Percentiles rank a stretch among this genome's conserved stretches.
Conservation (phyloP, 2,329 filamentous ascomycete species). For the Neobulgaria alba region DNA sequence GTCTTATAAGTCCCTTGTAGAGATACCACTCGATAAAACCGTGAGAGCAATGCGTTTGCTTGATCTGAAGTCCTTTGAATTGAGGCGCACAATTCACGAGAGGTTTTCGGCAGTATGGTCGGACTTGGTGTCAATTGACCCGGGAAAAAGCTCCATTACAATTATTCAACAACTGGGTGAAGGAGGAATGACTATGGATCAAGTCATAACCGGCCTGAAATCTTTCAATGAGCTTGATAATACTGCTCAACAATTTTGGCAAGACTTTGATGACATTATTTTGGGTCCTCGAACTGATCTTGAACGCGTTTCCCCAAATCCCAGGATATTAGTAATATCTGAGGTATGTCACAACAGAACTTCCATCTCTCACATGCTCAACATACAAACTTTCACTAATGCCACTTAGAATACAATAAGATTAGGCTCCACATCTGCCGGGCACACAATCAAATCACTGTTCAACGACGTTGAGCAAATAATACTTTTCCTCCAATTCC, state of each 20-base stretch:
- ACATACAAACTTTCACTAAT: conserved; percentile 1
- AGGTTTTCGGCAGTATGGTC: conserved; percentile 65
- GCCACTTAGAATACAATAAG: conserved; percentile 35
- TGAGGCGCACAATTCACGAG: conserved; percentile 58
- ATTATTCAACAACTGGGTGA: conserved; percentile 32
- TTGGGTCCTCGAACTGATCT: conserved; percentile 48
- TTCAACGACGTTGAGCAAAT: conserved; percentile 45
- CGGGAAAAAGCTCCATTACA: conserved; percentile 43
- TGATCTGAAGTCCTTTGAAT: conserved; percentile 52
- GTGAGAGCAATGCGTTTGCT: conserved; percentile 58
- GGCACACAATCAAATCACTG: conserved; percentile 40
- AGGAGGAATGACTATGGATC: conserved; percentile 40
- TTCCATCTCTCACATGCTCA: too few relatives aligned
- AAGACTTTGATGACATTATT: conserved; percentile 52
- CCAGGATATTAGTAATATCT: conserved; percentile 32
- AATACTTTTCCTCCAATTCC: conserved; percentile 42
- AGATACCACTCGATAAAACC: conserved; percentile 51
- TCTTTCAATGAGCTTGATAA: conserved; percentile 54
- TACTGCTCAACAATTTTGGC: conserved; percentile 52
- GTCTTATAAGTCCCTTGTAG: conserved; percentile 49
- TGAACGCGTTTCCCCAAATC: conserved; percentile 31
- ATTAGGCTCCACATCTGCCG: conserved; percentile 33
- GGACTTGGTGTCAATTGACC: conserved; percentile 54
- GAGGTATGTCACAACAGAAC: too few relatives aligned
- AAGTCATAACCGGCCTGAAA: conserved; percentile 47